Conservation (phyloP, 2,329 filamentous ascomycete species). For the Fusarium luffae region DNA sequence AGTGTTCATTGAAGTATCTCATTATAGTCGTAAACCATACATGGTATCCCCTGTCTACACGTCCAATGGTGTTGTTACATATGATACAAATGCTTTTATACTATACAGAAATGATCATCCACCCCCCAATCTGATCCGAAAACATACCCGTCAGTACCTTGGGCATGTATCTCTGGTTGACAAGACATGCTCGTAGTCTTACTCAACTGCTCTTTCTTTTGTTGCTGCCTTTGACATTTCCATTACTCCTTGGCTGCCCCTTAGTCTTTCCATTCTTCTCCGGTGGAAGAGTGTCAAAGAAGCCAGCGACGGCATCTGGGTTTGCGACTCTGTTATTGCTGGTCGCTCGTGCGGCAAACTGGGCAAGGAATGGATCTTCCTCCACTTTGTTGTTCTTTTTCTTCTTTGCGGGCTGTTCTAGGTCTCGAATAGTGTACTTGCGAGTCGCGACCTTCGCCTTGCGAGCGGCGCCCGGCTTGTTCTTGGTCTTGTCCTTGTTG, state of each 20-base stretch:
- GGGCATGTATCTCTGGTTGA: not conserved
- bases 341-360: constrained; percentile 14
- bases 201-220: not conserved
- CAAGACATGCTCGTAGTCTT: not conserved
- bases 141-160: not conserved
- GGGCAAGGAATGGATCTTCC: constrained; percentile 4
- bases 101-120: not conserved
- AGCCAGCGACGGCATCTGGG: not conserved
- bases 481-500: not conserved
- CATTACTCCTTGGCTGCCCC: not conserved
- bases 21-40: not conserved
- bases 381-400: not conserved
- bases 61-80: constrained; percentile 26
- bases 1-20: not conserved
- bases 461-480: not conserved
- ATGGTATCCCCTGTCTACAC: not conserved
- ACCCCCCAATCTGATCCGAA: not conserved
- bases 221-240: not conserved
- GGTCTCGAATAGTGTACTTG: not conserved
- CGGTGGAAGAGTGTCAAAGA: constrained; percentile 10
- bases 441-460: not conserved
- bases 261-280: not conserved
- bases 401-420: constrained; percentile 2
- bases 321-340: not conserved
- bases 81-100: constrained; percentile 18